Evolutionary conservation across 768 basidiomycete genomes (phyloP).

Genomic region (Crepidotus variabilis): DNA sequence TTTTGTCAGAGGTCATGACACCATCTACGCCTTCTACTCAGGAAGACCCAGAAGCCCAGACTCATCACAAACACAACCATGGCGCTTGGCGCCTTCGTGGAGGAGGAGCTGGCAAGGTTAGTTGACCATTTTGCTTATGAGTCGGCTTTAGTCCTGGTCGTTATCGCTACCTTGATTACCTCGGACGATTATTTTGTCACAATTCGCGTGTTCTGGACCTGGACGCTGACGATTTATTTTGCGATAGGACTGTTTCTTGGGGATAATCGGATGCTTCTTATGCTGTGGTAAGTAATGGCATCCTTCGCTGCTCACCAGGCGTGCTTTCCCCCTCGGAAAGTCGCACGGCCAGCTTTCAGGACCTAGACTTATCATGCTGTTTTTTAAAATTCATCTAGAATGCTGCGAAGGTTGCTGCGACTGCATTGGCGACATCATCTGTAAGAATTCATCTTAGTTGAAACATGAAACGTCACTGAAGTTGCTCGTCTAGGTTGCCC

Average conservation of each 20-base stretch:
- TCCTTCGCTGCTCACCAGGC: background rate
- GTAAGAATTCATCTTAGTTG: conserved; percentile 34
- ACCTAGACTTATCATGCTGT: background rate
- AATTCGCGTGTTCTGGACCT: too few species aligned
- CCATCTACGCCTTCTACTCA: background rate
- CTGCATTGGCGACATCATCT: conserved; percentile 65
- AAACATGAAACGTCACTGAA: background rate
- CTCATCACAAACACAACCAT: conserved; percentile 37
- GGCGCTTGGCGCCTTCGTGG: conserved; percentile 63
- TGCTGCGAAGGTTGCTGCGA: conserved; percentile 79
- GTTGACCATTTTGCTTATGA: background rate
- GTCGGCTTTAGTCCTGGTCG: background rate
- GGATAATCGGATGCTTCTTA: conserved; percentile 59
- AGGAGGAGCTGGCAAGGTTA: conserved; percentile 65
- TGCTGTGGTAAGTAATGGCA: conserved; percentile 67
- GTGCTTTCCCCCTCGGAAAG: background rate
- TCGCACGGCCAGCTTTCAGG: too few species aligned
- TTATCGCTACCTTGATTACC: conserved; percentile 8
- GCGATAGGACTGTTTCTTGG: conserved; percentile 64
- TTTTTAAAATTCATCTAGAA: conserved; percentile 33
- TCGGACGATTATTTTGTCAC: background rate
- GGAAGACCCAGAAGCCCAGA: conserved; percentile 17
- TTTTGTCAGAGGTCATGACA: conserved; percentile 29
- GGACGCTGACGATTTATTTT: too few species aligned
- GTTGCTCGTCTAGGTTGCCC: conserved; percentile 55